Conservation (phyloP, 164 flowering plant species). For the Magnolia changhungtana region DNA sequence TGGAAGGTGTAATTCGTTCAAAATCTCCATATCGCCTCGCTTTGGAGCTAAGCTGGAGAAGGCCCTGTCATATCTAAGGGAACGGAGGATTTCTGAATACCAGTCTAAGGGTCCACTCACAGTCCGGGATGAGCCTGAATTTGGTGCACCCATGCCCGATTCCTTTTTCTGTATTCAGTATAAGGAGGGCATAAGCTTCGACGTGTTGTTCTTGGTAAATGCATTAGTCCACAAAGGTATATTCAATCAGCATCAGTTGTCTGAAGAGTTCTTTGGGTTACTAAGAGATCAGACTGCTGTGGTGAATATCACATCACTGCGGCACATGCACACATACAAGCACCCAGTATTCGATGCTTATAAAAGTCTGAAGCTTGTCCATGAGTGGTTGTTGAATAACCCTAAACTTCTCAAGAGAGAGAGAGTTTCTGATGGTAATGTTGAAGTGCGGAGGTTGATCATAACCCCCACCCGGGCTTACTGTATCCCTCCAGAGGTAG, state of each 20-base stretch:
- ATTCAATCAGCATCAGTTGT: slow-evolving; percentile 65
- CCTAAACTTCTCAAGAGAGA: slow-evolving; percentile 51
- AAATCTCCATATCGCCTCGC: slow-evolving; percentile 59
- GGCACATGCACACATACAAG: slow-evolving; percentile 55
- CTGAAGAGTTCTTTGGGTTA: slow-evolving; percentile 53
- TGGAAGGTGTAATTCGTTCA: slow-evolving; percentile 70
- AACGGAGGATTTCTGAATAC: slow-evolving; percentile 38
- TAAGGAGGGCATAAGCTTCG: slow-evolving; percentile 51
- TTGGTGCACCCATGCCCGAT: slow-evolving; percentile 40
- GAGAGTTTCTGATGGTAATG: slow-evolving; percentile 38
- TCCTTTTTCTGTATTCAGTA: slow-evolving; percentile 53
- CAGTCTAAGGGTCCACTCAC: slow-evolving; percentile 21
- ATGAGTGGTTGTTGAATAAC: slow-evolving; percentile 61
- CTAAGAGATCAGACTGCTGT: slow-evolving; percentile 49
- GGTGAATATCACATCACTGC: slow-evolving; percentile 59
- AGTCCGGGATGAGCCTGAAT: slow-evolving; percentile 60
- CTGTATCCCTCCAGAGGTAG: slow-evolving; percentile 87
- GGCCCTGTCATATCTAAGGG: slow-evolving; percentile 46
- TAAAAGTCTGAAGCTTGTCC: slow-evolving; percentile 51
- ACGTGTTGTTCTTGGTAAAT: slow-evolving; percentile 66
- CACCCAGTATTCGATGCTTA: slow-evolving; percentile 59
- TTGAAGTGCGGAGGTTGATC: slow-evolving; percentile 71
- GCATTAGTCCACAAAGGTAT: slow-evolving; percentile 76
- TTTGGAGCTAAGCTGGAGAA: slow-evolving; percentile 44
- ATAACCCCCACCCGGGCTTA: slow-evolving; percentile 91